These are phyloP conservation scores for Myriangium duriaei DNA, from an alignment of 2,329 filamentous ascomycete species.

Conservation along the genomic window DNA sequence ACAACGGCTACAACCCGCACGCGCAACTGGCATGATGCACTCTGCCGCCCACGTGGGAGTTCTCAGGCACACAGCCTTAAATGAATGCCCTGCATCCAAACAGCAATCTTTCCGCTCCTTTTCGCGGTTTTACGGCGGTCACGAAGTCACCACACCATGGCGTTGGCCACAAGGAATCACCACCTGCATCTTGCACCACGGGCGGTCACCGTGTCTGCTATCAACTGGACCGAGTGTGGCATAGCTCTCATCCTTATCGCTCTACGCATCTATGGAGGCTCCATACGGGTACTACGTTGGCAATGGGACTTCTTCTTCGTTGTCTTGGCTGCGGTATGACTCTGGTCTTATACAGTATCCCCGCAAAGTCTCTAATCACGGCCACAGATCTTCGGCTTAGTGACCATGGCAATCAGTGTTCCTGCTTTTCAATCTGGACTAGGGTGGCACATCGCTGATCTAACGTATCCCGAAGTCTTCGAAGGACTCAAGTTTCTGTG, in stretches of 20 bases:
- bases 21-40: no score
- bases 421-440: not conserved
- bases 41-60: no score
- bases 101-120: no score
- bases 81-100: no score
- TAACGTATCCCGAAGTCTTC: conserved; percentile 6
- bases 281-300: not conserved
- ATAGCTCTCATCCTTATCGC: not conserved
- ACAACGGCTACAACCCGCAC: no score
- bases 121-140: no score
- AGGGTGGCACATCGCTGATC: conserved; percentile 1
- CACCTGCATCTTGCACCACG: not conserved
- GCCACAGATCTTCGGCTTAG: not conserved
- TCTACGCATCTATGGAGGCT: not conserved
- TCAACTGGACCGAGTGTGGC: not conserved
- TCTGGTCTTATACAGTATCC: not conserved
- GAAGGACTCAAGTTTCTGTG: not conserved
- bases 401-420: not conserved
- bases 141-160: no score
- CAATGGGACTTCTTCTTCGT: not conserved
- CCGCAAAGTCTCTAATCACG: not conserved
- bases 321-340: not conserved
- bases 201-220: not conserved
- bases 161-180: no score
- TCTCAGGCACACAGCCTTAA: no score